Base-by-base conservation (phyloP, 495 filamentous ascomycete genomes). In the Podospora anserina region DNA sequence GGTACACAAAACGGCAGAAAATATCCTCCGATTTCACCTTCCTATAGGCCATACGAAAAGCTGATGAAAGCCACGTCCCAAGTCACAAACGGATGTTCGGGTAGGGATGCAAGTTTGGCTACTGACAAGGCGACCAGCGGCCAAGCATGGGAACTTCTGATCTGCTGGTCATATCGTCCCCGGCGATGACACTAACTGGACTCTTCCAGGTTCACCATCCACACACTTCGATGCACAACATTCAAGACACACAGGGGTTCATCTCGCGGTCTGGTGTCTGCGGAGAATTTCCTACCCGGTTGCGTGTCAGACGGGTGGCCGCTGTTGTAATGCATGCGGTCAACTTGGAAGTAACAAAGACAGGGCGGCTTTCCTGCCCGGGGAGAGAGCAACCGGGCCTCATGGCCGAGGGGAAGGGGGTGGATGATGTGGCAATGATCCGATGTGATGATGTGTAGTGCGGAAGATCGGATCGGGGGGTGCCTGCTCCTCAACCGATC, bases 401-500 rank as follows among this genome's bases (percentile, higher is more conserved):
- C 55, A 5, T 58, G 55, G 23, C 55, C 55, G 5, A 26, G n/a
- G n/a, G 23, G n/a, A n/a, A 19, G 23, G n/a, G 55, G 18, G 5
- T 0, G 55, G 6, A 19, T 20, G 55, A 58, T 20, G 55, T 20
- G 55, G 23, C 55, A 58, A 58, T 58, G 55, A 58, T 58, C 23
- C 55, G 55, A 58, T 20, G n/a, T 58, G n/a, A 19, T 58, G 6
- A 26, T 58, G 11, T n/a, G n/a, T 15, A n/a, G n/a, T 58, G 55
- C 6, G 18, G 55, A 49, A 49, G 39, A 49, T 13, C 39, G 39
- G 39, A 49, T 58, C 55, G 55, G n/a, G 20, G 2, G 55, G n/a
- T 26, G 23, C 55, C n/a, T 58, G 30, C 55, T 58, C n/a, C n/a
- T 26, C 55, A 58, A 58, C 55, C 23, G 55, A 58, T 58, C 19